Evolutionary conservation across 1,284 basidiomycete species (phyloP), one percentile per base, ranked within the genome.

Genomic region (Athelia sp.): DNA sequence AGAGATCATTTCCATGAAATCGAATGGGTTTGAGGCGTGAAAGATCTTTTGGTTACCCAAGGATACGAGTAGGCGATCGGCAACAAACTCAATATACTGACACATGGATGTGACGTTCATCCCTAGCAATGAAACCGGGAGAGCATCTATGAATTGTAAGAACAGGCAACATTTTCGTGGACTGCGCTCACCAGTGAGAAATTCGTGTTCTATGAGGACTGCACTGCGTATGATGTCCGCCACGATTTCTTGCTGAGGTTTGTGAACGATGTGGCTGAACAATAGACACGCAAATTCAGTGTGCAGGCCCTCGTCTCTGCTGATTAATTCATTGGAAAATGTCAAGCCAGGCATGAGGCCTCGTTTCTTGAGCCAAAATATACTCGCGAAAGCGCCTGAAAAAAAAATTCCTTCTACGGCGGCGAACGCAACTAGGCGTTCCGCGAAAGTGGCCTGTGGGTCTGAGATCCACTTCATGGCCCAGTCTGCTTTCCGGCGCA

Each of bases 351-450:
- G 96, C 96, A 98, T 98, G 42, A 98, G 78, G 43, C 96, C 96
- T 46, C 96, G 89, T 76, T 98, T 98, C 84, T 98, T 98, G 63
- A 99, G 71, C 96, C 96, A 98, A 69, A 98, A 98, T 69, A 98
- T 95, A 34, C 93, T 89, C 0, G 95, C 90, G 58, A 93, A 94
- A 2, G 90, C 90, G 15, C 93, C 93, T 0, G 93, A 97, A 74
- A 99, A 98, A 76, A 98, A 98, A 62, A 98, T 98, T 43, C 95
- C 95, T 71, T 98, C 96, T 22, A 98, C 95, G 2, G 94, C 93
- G n/a, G 95, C 96, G 62, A 98, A 98, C 1, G 96, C 96, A 26
- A 98, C 81, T 9, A 98, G 77, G 44, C 96, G 87, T 70, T 98
- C 94, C 14, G 82, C 92, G 58, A 98, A 98, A 0, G 86, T 87